Evolutionary conservation across 2,329 filamentous ascomycete genomes (phyloP), one percentile per base, ranked within the genome.

Genomic region (Microthyrium microscopicum): DNA sequence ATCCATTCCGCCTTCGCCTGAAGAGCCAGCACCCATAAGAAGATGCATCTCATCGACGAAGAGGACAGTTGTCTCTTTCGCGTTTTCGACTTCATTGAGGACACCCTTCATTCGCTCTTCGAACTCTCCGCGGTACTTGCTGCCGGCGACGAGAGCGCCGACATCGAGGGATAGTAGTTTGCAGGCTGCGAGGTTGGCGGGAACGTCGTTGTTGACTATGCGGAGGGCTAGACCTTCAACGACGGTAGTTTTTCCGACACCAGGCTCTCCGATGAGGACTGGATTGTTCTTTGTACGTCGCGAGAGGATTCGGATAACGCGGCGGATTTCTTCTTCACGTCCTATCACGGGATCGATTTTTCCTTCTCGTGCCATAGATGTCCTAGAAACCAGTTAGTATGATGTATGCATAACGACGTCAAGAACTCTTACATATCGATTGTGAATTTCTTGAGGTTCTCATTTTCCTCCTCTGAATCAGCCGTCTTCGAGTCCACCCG

Each of bases 21-120:
- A 87, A 24, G 84, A 76, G 39, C 89, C 89, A 43, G 89, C 89
- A 39, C 89, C 89, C 89, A 98, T 98, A 40, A 98, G 74, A 41
- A 98, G 68, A 61, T 98, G 89, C 43, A 98, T 98, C 56, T 98
- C 89, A 56, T 98, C 89, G 44, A 98, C 89, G 47, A 98, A 98
- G 41, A 98, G 74, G 33, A 98, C 78, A 50, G 98, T 94, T 65
- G 85, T 93, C 37, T 95, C 87, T 53, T 89, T 91, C 33, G 84
- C 83, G 36, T 92, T 77, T 45, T 85, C 71, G 38, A 98, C 93
- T 60, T 98, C 89, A 57, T 95, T 98, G 47, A 98, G 58, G 4
- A 98, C 89, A 35, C 87, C 85, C 69, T 98, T 98, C 85, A 98
- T 95, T 46, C 89, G 74, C 65, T 98, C 89, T 55, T 98, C 89